Percentiles rank a stretch among this genome's conserved stretches.
Evolutionary conservation across 495 filamentous ascomycete genomes (phyloP).

Genomic region (Penicillium argentinense): DNA sequence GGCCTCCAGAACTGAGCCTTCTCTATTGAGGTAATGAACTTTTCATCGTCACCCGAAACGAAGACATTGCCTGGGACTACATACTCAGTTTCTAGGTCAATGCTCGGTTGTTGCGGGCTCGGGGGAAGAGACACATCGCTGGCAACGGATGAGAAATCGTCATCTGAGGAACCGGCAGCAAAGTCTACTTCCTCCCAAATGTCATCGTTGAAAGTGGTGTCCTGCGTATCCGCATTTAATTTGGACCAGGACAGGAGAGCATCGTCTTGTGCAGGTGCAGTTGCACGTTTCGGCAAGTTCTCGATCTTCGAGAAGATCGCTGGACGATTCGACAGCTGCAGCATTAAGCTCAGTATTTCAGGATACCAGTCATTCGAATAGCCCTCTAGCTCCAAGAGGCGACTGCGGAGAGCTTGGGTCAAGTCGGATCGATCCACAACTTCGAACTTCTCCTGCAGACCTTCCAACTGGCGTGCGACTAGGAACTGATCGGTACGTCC

Average conservation of each 20-base stretch:
- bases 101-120: slow-evolving; percentile 19
- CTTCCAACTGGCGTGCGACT: slow-evolving; percentile 67
- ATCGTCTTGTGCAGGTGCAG: slow-evolving; percentile 37
- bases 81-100: slow-evolving; percentile 32
- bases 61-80: slow-evolving; percentile 40
- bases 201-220: slow-evolving; percentile 64
- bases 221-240: slow-evolving; percentile 66
- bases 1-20: slow-evolving; percentile 67
- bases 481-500: slow-evolving; percentile 87
- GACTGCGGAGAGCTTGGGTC: slow-evolving; percentile 69
- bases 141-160: slow-evolving; percentile 38
- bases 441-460: slow-evolving; percentile 85
- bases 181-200: slow-evolving; percentile 82
- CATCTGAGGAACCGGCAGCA: slow-evolving; percentile 62
- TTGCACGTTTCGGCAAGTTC: slow-evolving; percentile 53
- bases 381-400: slow-evolving; percentile 59
- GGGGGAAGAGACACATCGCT: slow-evolving; percentile 30
- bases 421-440: slow-evolving; percentile 75
- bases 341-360: slow-evolving; percentile 75
- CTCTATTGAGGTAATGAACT: slow-evolving; percentile 48
- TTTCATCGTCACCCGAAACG: slow-evolving; percentile 31
- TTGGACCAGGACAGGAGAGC: slow-evolving; percentile 69
- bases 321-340: slow-evolving; percentile 82
- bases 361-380: slow-evolving; percentile 62
- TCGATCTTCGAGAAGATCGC: slow-evolving; percentile 63